Percentiles rank a stretch among this genome's conserved stretches.
Conservation (phyloP, 441 rosid genomes). For the Populus tomentosa region DNA sequence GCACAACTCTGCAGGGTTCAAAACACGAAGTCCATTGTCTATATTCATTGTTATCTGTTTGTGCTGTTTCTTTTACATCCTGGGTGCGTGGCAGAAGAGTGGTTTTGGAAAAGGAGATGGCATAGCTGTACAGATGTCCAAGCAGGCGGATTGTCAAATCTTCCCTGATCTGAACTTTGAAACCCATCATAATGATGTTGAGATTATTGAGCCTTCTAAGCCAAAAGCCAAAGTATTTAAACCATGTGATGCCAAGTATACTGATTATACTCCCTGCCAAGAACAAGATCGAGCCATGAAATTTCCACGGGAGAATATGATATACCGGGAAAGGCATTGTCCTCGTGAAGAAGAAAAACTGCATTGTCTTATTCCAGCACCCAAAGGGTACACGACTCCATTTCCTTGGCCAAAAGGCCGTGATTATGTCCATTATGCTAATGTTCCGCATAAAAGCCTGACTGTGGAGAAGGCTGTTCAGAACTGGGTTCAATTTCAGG, state of each 20-base stretch:
- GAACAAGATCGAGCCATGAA: conserved; percentile 61
- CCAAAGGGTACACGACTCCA: conserved; percentile 71
- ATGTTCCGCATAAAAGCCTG: conserved; percentile 76
- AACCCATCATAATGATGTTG: conserved; percentile 23
- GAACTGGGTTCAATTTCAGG: conserved; percentile 73
- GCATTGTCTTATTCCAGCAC: conserved; percentile 77
- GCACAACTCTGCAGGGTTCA: conserved; percentile 39
- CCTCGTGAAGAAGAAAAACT: conserved; percentile 50
- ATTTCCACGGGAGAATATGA: conserved; percentile 51
- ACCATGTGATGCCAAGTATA: conserved; percentile 40
- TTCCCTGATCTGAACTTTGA: conserved; percentile 43
- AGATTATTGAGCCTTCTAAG: conserved; percentile 4
- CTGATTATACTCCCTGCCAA: conserved; percentile 80
- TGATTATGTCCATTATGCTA: conserved; percentile 71
- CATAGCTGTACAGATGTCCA: conserved; percentile 63
- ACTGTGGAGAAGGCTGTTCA: conserved; percentile 82
- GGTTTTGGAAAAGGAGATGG: conserved; percentile 93
- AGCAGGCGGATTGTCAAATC: conserved; percentile 61
- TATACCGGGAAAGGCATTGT: conserved; percentile 87
- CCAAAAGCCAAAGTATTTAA: conserved; percentile 31
- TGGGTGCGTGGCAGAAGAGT: conserved; percentile 96
- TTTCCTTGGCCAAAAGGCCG: conserved; percentile 77
- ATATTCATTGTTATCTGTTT: conserved; percentile 66
- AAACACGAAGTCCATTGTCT: conserved; percentile 61
- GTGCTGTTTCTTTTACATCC: conserved; percentile 83